phyloP scores from a whole-genome alignment of 2,329 filamentous ascomycete species.

The Penicillium corylophilum region DNA sequence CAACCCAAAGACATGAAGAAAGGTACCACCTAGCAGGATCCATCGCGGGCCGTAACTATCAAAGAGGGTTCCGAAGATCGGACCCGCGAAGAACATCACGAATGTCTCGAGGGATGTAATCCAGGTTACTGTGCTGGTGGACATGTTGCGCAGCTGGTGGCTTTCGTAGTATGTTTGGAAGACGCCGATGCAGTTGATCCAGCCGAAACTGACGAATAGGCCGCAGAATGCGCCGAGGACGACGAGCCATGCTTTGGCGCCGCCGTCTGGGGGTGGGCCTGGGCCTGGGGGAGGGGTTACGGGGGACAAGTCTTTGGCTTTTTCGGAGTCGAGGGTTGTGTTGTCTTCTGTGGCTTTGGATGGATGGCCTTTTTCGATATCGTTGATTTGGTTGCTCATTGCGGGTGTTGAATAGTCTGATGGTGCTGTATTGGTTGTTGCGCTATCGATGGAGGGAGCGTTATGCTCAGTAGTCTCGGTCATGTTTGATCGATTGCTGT shows the following conservation, averaged over 20 bases:
- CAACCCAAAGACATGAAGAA: conserved; percentile 58
- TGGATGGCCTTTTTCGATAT: conserved; percentile 14
- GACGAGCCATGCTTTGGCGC: conserved; percentile 39
- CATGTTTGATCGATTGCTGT: not conserved
- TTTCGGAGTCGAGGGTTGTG: not conserved
- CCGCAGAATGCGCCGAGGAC: conserved; percentile 51
- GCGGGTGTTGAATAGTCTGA: conserved; percentile 9
- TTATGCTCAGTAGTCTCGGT: not conserved
- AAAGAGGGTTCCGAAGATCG: conserved; percentile 62
- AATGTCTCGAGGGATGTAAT: conserved; percentile 52
- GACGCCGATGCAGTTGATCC: conserved; percentile 46
- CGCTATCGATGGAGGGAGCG: conserved; percentile 8
- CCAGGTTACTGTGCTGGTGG: conserved; percentile 60
- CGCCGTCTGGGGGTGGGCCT: conserved; percentile 31
- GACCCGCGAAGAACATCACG: conserved; percentile 45
- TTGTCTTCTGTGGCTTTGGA: not conserved
- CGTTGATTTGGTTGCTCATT: conserved; percentile 4
- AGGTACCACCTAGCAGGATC: conserved; percentile 51
- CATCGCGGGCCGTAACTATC: conserved; percentile 63
- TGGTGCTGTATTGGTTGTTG: conserved; percentile 6
- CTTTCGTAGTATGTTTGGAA: conserved; percentile 58
- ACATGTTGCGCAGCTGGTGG: conserved; percentile 49
- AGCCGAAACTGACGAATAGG: conserved; percentile 53
- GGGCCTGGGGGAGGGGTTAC: conserved; percentile 6
- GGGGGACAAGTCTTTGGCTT: conserved; percentile 1